phyloP scores from a whole-genome alignment of 768 basidiomycete genomes.

The Russula sp. region DNA sequence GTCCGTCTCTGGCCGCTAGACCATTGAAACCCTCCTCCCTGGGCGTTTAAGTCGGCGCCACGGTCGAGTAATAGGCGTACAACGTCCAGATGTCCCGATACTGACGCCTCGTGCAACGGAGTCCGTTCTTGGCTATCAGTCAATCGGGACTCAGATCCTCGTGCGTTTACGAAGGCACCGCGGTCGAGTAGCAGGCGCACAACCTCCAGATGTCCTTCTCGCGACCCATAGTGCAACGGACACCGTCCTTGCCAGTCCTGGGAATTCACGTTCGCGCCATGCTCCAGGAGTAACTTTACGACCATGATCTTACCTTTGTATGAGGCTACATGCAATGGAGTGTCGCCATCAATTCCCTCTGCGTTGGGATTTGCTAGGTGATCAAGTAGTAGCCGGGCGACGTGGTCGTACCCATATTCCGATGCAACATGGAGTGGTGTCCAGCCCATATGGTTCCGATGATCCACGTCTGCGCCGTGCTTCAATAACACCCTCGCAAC shows the following conservation, averaged over 20 bases:
- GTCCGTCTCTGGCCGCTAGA: too few relatives aligned
- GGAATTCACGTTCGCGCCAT: not conserved
- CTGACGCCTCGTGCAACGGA: too few relatives aligned
- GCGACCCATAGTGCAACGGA: not conserved
- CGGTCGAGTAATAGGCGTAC: too few relatives aligned
- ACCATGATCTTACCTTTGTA: not conserved
- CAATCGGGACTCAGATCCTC: not conserved
- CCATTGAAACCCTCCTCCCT: too few relatives aligned
- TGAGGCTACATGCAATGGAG: not conserved
- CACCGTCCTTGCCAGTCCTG: not conserved
- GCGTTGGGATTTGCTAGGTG: not conserved
- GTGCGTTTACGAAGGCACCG: not conserved
- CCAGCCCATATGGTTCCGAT: too few relatives aligned
- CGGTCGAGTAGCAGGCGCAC: not conserved
- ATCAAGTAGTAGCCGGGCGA: not conserved
- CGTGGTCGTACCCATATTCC: not conserved
- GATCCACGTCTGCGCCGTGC: not conserved
- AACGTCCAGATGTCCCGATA: too few relatives aligned
- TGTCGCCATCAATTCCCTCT: not conserved
- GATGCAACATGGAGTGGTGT: not conserved
- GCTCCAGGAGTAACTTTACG: not conserved
- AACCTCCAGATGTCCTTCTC: not conserved
- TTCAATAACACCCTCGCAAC: not conserved
- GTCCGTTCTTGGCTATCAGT: too few relatives aligned
- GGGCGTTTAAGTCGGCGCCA: too few relatives aligned